Conservation (phyloP, 768 basidiomycete species). For the Kwoniella sp. region DNA sequence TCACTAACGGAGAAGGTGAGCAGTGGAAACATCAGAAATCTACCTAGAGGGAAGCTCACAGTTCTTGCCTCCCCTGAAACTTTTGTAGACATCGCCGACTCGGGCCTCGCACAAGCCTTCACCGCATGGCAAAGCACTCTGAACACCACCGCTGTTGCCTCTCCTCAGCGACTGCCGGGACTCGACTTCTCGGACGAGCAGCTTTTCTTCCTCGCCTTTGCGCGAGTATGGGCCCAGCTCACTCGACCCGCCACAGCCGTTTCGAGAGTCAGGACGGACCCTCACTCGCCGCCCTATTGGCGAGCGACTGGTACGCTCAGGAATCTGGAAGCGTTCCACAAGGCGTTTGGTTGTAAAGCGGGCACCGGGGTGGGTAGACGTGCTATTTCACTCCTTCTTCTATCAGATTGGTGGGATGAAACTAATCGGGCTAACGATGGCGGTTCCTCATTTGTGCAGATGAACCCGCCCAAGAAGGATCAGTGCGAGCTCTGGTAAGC, state of each 20-base stretch:
- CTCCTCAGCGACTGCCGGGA: conserved; percentile 72
- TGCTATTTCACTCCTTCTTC: not conserved
- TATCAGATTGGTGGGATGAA: not conserved
- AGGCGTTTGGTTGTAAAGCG: conserved; percentile 78
- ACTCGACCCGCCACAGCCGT: conserved; percentile 78
- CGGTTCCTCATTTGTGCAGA: conserved; percentile 16
- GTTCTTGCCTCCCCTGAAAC: not conserved
- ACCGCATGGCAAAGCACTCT: conserved; percentile 82
- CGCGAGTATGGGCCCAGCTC: conserved; percentile 80
- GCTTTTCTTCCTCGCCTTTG: conserved; percentile 90
- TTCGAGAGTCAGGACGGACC: conserved; percentile 75
- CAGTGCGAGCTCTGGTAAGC: conserved; percentile 32
- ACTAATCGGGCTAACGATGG: not conserved
- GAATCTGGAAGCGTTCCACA: conserved; percentile 85
- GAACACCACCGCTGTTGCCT: conserved; percentile 57
- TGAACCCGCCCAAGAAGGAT: conserved; percentile 33
- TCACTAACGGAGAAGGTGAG: conserved; percentile 54
- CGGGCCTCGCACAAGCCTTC: conserved; percentile 63
- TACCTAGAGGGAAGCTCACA: not conserved
- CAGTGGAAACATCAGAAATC: not conserved
- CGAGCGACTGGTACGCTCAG: conserved; percentile 82
- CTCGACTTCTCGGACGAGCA: conserved; percentile 68
- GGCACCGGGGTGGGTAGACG: conserved; percentile 67
- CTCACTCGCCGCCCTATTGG: conserved; percentile 79
- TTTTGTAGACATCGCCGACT: conserved; percentile 50